phyloP scores from a whole-genome alignment of 2,329 filamentous ascomycete species.

The Aspergillus fischeri region DNA sequence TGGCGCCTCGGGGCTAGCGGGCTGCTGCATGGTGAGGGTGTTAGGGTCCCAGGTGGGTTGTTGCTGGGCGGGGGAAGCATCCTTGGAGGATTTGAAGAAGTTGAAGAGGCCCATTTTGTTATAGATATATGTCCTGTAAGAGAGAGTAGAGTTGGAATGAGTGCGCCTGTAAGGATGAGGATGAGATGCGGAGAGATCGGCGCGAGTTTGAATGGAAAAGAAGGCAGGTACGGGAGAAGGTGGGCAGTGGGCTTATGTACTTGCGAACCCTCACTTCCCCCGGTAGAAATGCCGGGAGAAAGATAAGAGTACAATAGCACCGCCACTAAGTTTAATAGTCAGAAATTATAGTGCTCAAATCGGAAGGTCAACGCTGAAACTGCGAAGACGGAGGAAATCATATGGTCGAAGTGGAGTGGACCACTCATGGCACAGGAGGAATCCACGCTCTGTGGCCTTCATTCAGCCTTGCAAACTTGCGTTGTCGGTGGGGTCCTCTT shows the following conservation, averaged over 20 bases:
- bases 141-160: too few relatives aligned
- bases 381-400: neutral
- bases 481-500: neutral
- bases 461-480: neutral
- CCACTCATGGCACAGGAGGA: neutral
- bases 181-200: neutral
- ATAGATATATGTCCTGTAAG: neutral
- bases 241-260: neutral
- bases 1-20: slow-evolving; percentile 19
- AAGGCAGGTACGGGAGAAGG: neutral
- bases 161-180: too few relatives aligned
- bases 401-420: neutral
- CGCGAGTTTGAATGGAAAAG: neutral
- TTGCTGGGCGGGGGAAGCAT: slow-evolving; percentile 9
- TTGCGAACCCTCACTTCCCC: neutral
- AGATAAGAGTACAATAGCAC: neutral
- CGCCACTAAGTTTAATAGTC: neutral
- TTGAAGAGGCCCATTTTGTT: slow-evolving; percentile 20
- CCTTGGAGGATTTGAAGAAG: slow-evolving; percentile 24
- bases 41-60: slow-evolving; percentile 22
- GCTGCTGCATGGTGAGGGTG: slow-evolving; percentile 27
- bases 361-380: neutral
- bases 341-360: neutral
- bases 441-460: neutral
- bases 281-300: neutral